Conservation (phyloP, 352 stramenopile species). For the Pythium pyrilobum region DNA sequence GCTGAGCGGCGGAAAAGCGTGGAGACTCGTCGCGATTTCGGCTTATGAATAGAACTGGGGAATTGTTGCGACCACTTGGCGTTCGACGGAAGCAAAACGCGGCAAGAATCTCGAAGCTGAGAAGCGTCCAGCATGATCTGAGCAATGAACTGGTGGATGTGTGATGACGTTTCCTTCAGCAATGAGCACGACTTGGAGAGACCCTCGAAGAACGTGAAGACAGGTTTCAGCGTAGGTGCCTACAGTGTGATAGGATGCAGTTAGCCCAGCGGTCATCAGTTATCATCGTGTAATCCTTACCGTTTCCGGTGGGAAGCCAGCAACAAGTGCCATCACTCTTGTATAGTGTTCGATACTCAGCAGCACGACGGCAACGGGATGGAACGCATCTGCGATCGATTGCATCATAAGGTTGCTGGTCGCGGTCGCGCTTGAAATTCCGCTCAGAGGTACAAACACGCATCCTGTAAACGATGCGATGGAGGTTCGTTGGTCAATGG, state of each 20-base stretch:
- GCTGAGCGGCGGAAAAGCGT: constrained; percentile 15
- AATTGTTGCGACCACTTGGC: background rate
- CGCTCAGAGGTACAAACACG: constrained; percentile 4
- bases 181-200: background rate
- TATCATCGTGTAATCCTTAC: no score
- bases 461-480: background rate
- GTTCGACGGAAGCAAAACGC: constrained; percentile 12
- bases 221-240: background rate
- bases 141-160: constrained; percentile 5
- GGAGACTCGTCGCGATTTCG: background rate
- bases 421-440: background rate
- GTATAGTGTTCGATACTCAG: constrained; percentile 3
- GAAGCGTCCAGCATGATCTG: constrained; percentile 3
- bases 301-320: constrained; percentile 4
- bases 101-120: background rate
- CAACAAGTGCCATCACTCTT: constrained; percentile 1
- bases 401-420: background rate
- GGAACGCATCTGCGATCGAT: background rate
- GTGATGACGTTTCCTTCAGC: background rate
- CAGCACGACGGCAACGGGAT: constrained; percentile 7
- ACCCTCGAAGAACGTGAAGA: constrained; percentile 8
- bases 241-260: no score
- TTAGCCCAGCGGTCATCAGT: no score
- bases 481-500: background rate
- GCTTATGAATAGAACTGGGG: background rate